Conservation (phyloP, 495 filamentous ascomycete species). For the Rhypophila decipiens region DNA sequence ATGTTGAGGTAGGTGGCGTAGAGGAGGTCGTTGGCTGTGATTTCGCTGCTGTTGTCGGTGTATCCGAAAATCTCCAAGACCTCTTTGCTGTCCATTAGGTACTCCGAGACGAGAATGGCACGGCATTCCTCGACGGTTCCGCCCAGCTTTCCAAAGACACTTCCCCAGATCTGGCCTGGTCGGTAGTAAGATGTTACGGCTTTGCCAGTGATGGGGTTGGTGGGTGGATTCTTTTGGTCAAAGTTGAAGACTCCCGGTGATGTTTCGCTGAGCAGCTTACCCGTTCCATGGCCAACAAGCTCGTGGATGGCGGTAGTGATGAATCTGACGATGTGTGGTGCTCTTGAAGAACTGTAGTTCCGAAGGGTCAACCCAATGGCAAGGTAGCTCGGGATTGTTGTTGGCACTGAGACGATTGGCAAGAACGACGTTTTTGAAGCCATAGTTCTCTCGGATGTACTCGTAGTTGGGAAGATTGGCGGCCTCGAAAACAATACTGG, state of each 20-base stretch:
- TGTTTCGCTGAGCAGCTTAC: constrained; percentile 25
- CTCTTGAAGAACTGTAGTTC: too few relatives aligned
- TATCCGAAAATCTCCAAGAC: constrained; percentile 38
- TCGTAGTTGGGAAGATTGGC: constrained; percentile 44
- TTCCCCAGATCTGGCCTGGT: constrained; percentile 43
- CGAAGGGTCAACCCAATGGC: too few relatives aligned
- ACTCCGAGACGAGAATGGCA: constrained; percentile 36
- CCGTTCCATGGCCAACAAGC: constrained; percentile 41
- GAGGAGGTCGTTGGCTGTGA: constrained; percentile 29
- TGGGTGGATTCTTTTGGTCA: constrained; percentile 32
- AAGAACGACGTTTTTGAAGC: constrained; percentile 46
- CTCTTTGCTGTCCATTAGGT: constrained; percentile 36
- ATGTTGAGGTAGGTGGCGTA: constrained; percentile 42
- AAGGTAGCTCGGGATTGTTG: too few relatives aligned
- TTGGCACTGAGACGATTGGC: too few relatives aligned
- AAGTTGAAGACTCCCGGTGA: constrained; percentile 39
- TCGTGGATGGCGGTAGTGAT: too few relatives aligned
- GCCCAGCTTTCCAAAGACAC: constrained; percentile 37
- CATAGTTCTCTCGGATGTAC: constrained; percentile 38
- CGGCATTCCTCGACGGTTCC: constrained; percentile 46
- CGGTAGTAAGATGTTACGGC: constrained; percentile 41
- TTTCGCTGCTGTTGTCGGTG: constrained; percentile 23
- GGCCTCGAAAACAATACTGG: constrained; percentile 36
- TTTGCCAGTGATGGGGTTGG: constrained; percentile 36
- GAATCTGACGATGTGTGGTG: too few relatives aligned